A percentile compares a stretch with the other conserved stretches of the same genome.
Evolutionary conservation across 352 stramenopile genomes (phyloP).

Genomic region (Pythium insidiosum): DNA sequence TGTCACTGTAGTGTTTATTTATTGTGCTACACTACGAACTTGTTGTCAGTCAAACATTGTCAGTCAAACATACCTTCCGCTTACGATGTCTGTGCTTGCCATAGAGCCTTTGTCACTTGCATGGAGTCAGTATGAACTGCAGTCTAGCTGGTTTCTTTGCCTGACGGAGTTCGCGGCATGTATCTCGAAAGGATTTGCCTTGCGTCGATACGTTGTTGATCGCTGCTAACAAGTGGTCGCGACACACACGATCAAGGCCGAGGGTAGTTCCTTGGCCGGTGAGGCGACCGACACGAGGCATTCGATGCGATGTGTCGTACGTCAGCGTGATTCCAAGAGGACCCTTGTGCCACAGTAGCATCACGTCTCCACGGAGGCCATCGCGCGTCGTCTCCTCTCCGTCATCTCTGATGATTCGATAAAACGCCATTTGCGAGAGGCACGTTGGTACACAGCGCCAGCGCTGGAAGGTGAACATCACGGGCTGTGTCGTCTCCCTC

Average conservation of each 20-base stretch:
- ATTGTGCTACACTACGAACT: no score
- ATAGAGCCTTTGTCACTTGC: no score
- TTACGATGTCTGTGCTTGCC: no score
- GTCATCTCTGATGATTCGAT: neutral
- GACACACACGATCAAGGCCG: slow-evolving; percentile 29
- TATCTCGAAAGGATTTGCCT: slow-evolving; percentile 16
- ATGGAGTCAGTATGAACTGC: slow-evolving; percentile 35
- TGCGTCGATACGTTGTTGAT: slow-evolving; percentile 38
- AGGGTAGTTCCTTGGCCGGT: slow-evolving; percentile 46
- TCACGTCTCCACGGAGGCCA: no score
- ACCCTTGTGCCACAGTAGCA: slow-evolving; percentile 42
- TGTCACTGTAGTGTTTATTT: no score
- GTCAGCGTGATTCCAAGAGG: slow-evolving; percentile 43
- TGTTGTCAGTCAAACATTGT: no score
- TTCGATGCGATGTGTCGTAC: slow-evolving; percentile 37
- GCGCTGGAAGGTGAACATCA: slow-evolving; percentile 53
- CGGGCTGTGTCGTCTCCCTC: slow-evolving; percentile 18
- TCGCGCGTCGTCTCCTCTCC: no score
- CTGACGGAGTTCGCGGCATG: slow-evolving; percentile 23
- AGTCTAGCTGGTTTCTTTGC: slow-evolving; percentile 40
- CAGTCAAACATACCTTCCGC: no score
- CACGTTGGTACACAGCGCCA: no score
- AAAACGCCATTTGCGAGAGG: neutral
- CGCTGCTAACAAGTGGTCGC: slow-evolving; percentile 35
- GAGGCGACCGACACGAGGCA: slow-evolving; percentile 49